These are phyloP conservation scores for Byssothecium circinans DNA, from an alignment of 2,329 filamentous ascomycete genomes.

Conservation along the genomic window DNA sequence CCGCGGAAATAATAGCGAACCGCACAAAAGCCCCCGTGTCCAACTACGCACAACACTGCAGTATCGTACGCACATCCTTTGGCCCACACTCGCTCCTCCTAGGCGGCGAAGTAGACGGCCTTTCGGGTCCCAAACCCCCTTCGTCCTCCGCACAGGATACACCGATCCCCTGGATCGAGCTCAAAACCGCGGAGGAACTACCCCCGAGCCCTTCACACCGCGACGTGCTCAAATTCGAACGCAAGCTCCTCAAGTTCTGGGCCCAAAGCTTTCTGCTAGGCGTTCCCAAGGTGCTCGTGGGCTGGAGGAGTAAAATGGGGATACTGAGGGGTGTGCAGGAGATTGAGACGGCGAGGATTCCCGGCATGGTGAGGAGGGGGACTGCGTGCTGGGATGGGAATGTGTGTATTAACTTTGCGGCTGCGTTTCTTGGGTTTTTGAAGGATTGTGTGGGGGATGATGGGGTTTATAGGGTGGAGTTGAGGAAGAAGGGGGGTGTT, in stretches of 20 bases:
- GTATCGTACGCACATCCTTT: conserved; percentile 84
- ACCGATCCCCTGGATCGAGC: conserved; percentile 85
- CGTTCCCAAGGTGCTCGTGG: conserved; percentile 88
- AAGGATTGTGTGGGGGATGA: conserved; percentile 63
- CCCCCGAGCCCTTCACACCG: conserved; percentile 53
- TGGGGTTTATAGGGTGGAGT: conserved; percentile 79
- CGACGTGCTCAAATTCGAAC: conserved; percentile 76
- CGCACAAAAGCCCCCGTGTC: conserved; percentile 73
- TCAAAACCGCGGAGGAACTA: conserved; percentile 85
- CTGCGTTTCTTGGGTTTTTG: conserved; percentile 74
- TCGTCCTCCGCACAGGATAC: conserved; percentile 7
- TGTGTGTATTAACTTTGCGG: conserved; percentile 88
- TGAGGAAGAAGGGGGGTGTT: conserved; percentile 61
- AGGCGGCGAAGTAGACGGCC: conserved; percentile 91
- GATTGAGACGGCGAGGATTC: conserved; percentile 77
- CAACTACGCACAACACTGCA: conserved; percentile 95
- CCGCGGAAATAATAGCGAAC: conserved; percentile 75
- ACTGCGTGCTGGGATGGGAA: conserved; percentile 84
- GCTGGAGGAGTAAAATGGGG: conserved; percentile 76
- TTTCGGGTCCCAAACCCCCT: conserved; percentile 32
- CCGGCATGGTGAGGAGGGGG: conserved; percentile 70
- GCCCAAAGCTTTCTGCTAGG: conserved; percentile 93
- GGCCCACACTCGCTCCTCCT: conserved; percentile 74
- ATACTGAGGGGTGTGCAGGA: conserved; percentile 74
- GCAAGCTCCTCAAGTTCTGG: conserved; percentile 95